These are phyloP conservation scores for Euphrasia confusa DNA, from an alignment of 257 asterid genomes.

Conservation along the genomic window DNA sequence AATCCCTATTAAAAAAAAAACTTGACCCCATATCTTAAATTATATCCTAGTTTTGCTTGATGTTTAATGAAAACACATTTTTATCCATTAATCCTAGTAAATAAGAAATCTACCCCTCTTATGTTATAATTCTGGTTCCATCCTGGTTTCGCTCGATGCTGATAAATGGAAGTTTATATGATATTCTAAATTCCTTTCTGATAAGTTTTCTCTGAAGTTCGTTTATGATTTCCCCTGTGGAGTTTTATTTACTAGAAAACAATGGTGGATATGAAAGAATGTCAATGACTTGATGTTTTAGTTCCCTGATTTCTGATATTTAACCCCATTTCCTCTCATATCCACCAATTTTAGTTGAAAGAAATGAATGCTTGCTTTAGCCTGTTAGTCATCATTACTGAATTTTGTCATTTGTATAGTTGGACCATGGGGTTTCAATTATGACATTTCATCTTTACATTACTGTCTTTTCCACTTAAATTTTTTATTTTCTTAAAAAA, in stretches of 20 bases:
- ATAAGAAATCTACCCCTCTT: not conserved
- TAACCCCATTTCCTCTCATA: not conserved
- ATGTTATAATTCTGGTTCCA: not conserved
- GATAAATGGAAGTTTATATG: not conserved
- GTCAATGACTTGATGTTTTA: not conserved
- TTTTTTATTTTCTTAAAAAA: not conserved
- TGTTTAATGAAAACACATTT: not conserved
- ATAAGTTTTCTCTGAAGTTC: not conserved
- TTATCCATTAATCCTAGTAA: not conserved
- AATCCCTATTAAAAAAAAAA: too few species aligned
- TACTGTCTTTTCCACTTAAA: not conserved
- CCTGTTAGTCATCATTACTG: not conserved
- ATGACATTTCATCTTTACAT: constrained; percentile 4
- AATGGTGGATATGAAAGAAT: constrained; percentile 15
- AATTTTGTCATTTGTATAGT: not conserved
- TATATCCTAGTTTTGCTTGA: too few species aligned
- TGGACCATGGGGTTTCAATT: constrained; percentile 15
- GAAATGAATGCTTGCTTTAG: not conserved
- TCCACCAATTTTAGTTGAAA: not conserved
- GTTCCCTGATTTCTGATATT: constrained; percentile 5
- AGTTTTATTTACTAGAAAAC: constrained; percentile 12
- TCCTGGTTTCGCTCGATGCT: too few species aligned
- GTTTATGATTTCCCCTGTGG: not conserved
- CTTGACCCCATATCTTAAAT: too few species aligned
- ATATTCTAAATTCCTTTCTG: constrained; percentile 1